These are phyloP conservation scores for Nannochloris sp. DNA, from an alignment of 139 green algal species.

Conservation along the genomic window DNA sequence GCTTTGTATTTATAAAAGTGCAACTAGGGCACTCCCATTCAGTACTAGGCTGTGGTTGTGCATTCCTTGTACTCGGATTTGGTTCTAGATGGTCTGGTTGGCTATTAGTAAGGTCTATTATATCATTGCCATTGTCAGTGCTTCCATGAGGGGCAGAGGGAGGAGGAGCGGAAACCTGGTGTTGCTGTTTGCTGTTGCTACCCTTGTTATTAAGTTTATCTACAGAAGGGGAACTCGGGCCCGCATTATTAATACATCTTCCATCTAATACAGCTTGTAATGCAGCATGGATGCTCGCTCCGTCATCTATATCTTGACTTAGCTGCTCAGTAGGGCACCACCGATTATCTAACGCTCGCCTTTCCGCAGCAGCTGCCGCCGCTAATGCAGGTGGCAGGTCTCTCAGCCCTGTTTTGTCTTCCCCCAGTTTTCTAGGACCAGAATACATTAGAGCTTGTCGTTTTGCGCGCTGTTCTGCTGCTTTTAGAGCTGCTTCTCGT, in stretches of 20 bases:
- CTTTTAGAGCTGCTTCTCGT: conserved; percentile 9
- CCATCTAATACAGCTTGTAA: not conserved
- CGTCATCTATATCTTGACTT: not conserved
- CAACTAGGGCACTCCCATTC: not conserved
- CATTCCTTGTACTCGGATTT: too few relatives aligned
- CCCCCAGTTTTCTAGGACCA: conserved; percentile 1
- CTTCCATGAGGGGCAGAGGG: too few relatives aligned
- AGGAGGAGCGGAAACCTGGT: too few relatives aligned
- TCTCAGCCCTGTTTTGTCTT: conserved; percentile 5
- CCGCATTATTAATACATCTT: too few relatives aligned
- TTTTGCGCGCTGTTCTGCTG: conserved; percentile 8
- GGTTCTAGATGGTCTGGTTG: too few relatives aligned
- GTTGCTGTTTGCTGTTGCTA: too few relatives aligned
- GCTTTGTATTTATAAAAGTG: not conserved
- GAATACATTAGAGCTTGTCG: conserved; percentile 1
- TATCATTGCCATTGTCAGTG: too few relatives aligned
- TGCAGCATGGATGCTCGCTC: not conserved
- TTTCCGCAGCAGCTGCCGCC: conserved; percentile 9
- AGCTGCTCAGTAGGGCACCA: conserved; percentile 20
- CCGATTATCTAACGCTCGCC: conserved; percentile 11
- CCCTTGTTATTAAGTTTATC: too few relatives aligned
- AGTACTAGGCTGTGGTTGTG: too few relatives aligned
- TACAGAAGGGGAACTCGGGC: too few relatives aligned
- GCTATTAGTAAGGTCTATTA: too few relatives aligned
- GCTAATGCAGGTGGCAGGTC: conserved; percentile 3